Evolutionary conservation across 805 yeast genomes (phyloP).

Genomic region (Sungouiozyma ichnusensis): DNA sequence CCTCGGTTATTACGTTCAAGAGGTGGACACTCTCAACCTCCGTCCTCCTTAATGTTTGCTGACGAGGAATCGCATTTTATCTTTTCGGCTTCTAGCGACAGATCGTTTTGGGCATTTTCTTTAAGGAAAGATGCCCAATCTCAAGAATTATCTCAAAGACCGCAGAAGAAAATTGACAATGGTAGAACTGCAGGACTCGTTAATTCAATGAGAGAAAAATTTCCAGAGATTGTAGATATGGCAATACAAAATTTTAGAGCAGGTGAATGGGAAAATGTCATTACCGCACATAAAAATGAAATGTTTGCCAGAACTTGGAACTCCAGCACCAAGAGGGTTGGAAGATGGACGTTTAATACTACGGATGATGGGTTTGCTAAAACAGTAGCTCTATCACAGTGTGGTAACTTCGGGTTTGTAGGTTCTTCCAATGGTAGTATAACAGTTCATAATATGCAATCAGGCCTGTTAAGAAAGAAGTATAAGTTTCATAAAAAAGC

Average conservation of each 20-base stretch:
- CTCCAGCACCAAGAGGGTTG: slow-evolving; percentile 66
- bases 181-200: slow-evolving; percentile 43
- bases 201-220: slow-evolving; percentile 49
- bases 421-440: slow-evolving; percentile 84
- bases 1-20: slow-evolving; percentile 87
- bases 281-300: slow-evolving; percentile 82
- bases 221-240: slow-evolving; percentile 63
- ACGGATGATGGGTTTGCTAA: slow-evolving; percentile 71
- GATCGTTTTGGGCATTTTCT: slow-evolving; percentile 84
- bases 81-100: slow-evolving; percentile 78
- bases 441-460: slow-evolving; percentile 80
- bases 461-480: slow-evolving; percentile 70
- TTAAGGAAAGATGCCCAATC: slow-evolving; percentile 94
- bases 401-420: slow-evolving; percentile 91
- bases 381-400: slow-evolving; percentile 69
- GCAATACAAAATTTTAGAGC: slow-evolving; percentile 66
- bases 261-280: slow-evolving; percentile 87
- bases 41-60: slow-evolving; percentile 64
- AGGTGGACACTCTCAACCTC: slow-evolving; percentile 96
- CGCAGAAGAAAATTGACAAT: slow-evolving; percentile 36
- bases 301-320: slow-evolving; percentile 87
- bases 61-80: slow-evolving; percentile 74
- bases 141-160: slow-evolving; percentile 79
- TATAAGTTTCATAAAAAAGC: slow-evolving; percentile 64
- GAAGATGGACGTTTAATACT: slow-evolving; percentile 59